Evolutionary conservation across 202 grass and related monocot genomes (phyloP).

Genomic region (Saccharum hybrid): DNA sequence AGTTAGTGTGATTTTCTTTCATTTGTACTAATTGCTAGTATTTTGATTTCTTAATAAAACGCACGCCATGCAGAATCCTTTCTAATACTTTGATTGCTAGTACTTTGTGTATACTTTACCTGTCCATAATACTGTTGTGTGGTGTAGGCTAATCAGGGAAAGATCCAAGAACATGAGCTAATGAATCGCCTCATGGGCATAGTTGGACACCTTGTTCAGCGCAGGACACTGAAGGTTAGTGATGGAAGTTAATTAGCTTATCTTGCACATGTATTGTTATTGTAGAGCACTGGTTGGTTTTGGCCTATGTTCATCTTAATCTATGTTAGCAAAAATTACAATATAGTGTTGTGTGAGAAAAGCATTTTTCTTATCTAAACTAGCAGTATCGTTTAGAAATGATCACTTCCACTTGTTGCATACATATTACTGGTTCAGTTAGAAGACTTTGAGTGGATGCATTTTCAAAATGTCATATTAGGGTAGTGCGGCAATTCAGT

Average conservation of each 20-base stretch:
- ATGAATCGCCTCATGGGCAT: slow-evolving; percentile 93
- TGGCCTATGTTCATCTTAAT: slow-evolving; percentile 8
- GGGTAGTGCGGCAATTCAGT: neutral
- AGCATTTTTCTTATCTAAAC: slow-evolving; percentile 2
- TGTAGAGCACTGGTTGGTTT: neutral
- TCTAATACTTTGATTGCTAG: neutral
- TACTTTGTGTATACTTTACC: neutral
- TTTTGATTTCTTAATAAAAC: slow-evolving; percentile 11
- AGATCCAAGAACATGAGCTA: slow-evolving; percentile 84
- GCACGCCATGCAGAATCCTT: slow-evolving; percentile 20
- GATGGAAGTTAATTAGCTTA: slow-evolving; percentile 37
- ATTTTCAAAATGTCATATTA: neutral
- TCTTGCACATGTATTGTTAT: slow-evolving; percentile 31
- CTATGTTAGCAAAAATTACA: slow-evolving; percentile 20
- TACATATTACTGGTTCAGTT: slow-evolving; percentile 1
- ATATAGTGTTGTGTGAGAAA: slow-evolving; percentile 8
- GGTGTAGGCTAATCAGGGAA: slow-evolving; percentile 78
- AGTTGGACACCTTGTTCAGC: slow-evolving; percentile 93
- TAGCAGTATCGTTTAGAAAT: neutral
- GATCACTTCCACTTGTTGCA: slow-evolving; percentile 22
- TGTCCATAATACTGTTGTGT: slow-evolving; percentile 40
- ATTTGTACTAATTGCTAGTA: slow-evolving; percentile 27
- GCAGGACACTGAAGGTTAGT: slow-evolving; percentile 89
- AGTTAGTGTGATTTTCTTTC: neutral
- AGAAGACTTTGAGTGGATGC: neutral